Evolutionary conservation across 306 rosid species (phyloP).

Genomic region (Quercus wislizeni): DNA sequence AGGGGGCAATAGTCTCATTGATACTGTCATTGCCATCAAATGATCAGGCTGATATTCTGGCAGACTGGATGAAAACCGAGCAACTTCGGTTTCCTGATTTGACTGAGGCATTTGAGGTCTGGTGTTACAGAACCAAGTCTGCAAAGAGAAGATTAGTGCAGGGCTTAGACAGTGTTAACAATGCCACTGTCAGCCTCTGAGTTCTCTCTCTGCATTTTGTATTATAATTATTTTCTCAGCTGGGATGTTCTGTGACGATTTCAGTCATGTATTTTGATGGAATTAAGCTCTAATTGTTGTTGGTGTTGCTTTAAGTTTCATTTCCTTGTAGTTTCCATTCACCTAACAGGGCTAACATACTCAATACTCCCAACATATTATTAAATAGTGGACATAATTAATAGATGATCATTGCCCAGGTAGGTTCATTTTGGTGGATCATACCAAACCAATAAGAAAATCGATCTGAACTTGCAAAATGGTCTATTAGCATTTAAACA

Average conservation of each 20-base stretch:
- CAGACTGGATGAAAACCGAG: slow-evolving; percentile 69
- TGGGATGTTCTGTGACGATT: background rate
- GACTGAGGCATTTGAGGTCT: slow-evolving; percentile 89
- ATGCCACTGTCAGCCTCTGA: slow-evolving; percentile 38
- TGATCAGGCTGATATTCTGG: slow-evolving; percentile 90
- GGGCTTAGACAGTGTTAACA: slow-evolving; percentile 43
- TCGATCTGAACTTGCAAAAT: background rate
- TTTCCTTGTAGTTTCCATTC: background rate
- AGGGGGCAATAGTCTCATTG: slow-evolving; percentile 72
- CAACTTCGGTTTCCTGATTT: slow-evolving; percentile 72
- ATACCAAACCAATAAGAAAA: background rate
- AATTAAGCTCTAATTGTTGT: background rate
- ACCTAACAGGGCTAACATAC: background rate
- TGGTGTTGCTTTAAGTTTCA: background rate
- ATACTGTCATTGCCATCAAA: slow-evolving; percentile 81
- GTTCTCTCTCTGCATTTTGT: background rate
- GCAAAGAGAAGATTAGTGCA: slow-evolving; percentile 82
- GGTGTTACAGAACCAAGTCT: slow-evolving; percentile 92
- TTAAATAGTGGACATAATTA: background rate
- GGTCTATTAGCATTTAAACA: background rate
- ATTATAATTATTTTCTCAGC: background rate
- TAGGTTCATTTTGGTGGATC: background rate
- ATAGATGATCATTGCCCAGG: background rate
- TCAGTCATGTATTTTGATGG: background rate
- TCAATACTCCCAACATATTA: background rate